Conservation (phyloP, 1,139 yeast genomes). For the Starmera stellimalicola region DNA sequence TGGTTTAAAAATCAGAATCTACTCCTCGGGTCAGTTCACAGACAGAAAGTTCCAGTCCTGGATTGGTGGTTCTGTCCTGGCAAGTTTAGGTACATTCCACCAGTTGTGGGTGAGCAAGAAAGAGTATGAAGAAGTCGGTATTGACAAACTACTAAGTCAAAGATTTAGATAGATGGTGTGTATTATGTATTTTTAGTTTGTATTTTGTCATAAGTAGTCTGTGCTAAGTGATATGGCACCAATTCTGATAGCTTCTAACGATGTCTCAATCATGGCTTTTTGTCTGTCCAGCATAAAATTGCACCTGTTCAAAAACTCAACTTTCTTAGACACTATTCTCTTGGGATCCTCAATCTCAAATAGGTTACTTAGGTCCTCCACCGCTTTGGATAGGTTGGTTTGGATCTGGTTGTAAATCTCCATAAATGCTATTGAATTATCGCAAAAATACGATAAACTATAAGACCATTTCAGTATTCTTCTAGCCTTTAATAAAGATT, state of each 20-base stretch:
- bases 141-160: conserved; percentile 64
- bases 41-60: conserved; percentile 86
- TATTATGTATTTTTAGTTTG: neutral
- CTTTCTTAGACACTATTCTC: conserved; percentile 38
- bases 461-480: conserved; percentile 87
- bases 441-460: conserved; percentile 67
- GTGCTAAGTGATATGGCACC: no score
- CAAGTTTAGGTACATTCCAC: conserved; percentile 92
- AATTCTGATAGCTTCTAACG: conserved; percentile 9
- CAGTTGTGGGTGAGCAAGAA: conserved; percentile 92
- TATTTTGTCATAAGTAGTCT: no score
- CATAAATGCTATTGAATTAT: conserved; percentile 34
- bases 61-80: conserved; percentile 92
- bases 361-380: conserved; percentile 70
- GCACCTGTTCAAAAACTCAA: conserved; percentile 40
- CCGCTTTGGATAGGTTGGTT: conserved; percentile 58
- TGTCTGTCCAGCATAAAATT: conserved; percentile 38
- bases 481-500: conserved; percentile 57
- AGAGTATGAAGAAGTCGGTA: conserved; percentile 89
- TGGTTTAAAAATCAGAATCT: conserved; percentile 83
- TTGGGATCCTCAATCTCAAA: conserved; percentile 52
- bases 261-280: conserved; percentile 38
- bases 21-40: conserved; percentile 75
- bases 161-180: conserved; percentile 48
- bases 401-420: conserved; percentile 70